Conservation (phyloP, 768 basidiomycete genomes). For the Tubosaeta brunneosetosa region DNA sequence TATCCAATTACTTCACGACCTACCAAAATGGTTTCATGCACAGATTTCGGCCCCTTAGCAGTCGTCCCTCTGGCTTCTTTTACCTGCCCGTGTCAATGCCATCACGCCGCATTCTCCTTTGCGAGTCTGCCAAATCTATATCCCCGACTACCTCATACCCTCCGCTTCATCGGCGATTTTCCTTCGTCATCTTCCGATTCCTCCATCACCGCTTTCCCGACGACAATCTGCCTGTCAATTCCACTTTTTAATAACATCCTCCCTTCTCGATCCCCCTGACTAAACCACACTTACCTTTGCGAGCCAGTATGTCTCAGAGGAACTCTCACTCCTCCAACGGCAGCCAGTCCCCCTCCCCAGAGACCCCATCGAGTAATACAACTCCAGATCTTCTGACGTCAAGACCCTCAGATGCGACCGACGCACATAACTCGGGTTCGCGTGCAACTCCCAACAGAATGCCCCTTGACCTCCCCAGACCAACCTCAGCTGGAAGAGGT, state of each 20-base stretch:
- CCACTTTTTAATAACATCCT: slow-evolving; percentile 25
- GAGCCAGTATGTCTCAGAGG: slow-evolving; percentile 44
- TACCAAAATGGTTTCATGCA: slow-evolving; percentile 31
- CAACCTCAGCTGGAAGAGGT: slow-evolving; percentile 57
- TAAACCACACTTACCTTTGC: slow-evolving; percentile 13
- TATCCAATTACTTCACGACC: slow-evolving; percentile 29
- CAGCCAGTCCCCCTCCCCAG: slow-evolving; percentile 47
- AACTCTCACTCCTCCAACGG: slow-evolving; percentile 46
- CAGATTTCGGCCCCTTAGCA: slow-evolving; percentile 29
- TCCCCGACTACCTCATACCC: slow-evolving; percentile 24
- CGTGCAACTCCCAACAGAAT: slow-evolving; percentile 45
- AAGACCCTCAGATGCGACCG: slow-evolving; percentile 32
- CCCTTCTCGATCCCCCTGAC: slow-evolving; percentile 22
- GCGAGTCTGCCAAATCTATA: slow-evolving; percentile 25
- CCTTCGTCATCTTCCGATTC: slow-evolving; percentile 24
- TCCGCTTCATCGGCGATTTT: slow-evolving; percentile 26
- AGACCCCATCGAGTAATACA: slow-evolving; percentile 38
- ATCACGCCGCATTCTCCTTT: slow-evolving; percentile 28
- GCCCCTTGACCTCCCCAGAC: slow-evolving; percentile 48
- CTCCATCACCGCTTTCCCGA: slow-evolving; percentile 21
- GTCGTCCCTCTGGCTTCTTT: slow-evolving; percentile 26
- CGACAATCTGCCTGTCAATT: slow-evolving; percentile 15
- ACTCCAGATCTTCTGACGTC: slow-evolving; percentile 44
- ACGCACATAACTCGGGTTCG: slow-evolving; percentile 16
- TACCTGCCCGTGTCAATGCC: slow-evolving; percentile 25